phyloP scores from a whole-genome alignment of 2,329 filamentous ascomycete species.

The Colletotrichum costaricense region DNA sequence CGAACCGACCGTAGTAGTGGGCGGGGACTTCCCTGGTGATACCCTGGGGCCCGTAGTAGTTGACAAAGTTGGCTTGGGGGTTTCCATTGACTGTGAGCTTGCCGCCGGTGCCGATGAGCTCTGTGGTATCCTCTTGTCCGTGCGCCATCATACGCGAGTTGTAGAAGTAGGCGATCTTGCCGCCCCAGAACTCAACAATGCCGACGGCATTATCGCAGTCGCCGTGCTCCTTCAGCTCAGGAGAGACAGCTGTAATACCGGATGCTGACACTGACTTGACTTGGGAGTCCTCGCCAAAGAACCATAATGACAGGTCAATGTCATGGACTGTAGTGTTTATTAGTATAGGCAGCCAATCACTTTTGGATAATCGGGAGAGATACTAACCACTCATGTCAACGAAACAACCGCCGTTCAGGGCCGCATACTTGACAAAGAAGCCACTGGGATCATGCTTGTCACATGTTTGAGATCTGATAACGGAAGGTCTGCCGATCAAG shows the following conservation, averaged over 20 bases:
- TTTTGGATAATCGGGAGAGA: too few relatives aligned
- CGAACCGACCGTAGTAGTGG: constrained; percentile 73
- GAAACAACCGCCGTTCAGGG: constrained; percentile 75
- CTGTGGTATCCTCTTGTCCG: constrained; percentile 74
- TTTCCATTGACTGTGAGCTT: constrained; percentile 72
- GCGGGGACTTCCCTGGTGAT: constrained; percentile 69
- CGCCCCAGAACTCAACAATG: constrained; percentile 73
- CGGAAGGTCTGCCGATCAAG: constrained; percentile 67
- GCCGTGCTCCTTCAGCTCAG: constrained; percentile 45
- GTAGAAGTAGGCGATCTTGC: constrained; percentile 74
- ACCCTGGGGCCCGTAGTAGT: constrained; percentile 63
- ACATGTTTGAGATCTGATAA: constrained; percentile 75
- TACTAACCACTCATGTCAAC: constrained; percentile 60
- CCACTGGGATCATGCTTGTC: constrained; percentile 73
- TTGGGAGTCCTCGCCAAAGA: constrained; percentile 45
- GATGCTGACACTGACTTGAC: constrained; percentile 46
- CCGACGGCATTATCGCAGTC: constrained; percentile 54
- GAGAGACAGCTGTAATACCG: constrained; percentile 46
- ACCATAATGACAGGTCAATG: constrained; percentile 46
- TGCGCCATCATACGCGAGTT: constrained; percentile 74
- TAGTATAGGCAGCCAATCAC: neutral
- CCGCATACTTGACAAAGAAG: constrained; percentile 76
- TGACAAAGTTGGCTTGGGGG: constrained; percentile 65
- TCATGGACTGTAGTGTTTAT: neutral
- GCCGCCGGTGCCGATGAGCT: constrained; percentile 75